These are phyloP conservation scores for Mycena rebaudengoi DNA, from an alignment of 768 basidiomycete species.

Conservation along the genomic window DNA sequence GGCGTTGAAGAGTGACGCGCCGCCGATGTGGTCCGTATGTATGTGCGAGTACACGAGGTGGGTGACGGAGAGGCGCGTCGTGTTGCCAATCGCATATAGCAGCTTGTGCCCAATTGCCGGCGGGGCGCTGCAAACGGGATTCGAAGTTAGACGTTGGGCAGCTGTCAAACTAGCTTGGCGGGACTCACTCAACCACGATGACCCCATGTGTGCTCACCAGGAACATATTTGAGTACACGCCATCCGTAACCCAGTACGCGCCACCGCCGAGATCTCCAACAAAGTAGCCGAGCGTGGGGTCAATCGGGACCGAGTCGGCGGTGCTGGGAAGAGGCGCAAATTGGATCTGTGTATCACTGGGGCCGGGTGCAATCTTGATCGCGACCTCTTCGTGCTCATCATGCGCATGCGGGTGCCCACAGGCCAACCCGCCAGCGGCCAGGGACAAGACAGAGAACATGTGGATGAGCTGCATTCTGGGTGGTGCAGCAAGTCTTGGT, in stretches of 20 bases:
- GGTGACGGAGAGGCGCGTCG: constrained; percentile 2
- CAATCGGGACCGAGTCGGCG: constrained; percentile 1
- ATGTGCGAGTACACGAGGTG: constrained; percentile 7
- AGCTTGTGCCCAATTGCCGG: constrained; percentile 8
- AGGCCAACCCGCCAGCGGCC: constrained; percentile 2
- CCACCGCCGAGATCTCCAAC: constrained; percentile 3
- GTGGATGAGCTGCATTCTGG: constrained; percentile 11
- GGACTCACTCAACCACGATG: constrained; percentile 8
- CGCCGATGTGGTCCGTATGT: constrained; percentile 6
- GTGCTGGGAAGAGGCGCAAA: constrained; percentile 9
- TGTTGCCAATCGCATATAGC: constrained; percentile 10
- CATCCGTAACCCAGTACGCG: constrained; percentile 4
- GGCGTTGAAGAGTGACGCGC: constrained; percentile 3
- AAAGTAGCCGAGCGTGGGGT: constrained; percentile 9
- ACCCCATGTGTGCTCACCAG: constrained; percentile 8
- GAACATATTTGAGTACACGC: constrained; percentile 9
- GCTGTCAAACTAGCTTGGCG: background rate
- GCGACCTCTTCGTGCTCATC: constrained; percentile 10
- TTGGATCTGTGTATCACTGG: constrained; percentile 13
- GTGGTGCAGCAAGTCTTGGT: no score
- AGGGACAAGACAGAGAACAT: constrained; percentile 11
- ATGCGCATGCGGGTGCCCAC: constrained; percentile 1
- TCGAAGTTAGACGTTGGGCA: background rate
- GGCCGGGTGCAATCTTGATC: constrained; percentile 4
- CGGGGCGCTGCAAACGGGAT: background rate